phyloP scores from a whole-genome alignment of 306 rosid genomes.

The Hippophae rhamnoides region DNA sequence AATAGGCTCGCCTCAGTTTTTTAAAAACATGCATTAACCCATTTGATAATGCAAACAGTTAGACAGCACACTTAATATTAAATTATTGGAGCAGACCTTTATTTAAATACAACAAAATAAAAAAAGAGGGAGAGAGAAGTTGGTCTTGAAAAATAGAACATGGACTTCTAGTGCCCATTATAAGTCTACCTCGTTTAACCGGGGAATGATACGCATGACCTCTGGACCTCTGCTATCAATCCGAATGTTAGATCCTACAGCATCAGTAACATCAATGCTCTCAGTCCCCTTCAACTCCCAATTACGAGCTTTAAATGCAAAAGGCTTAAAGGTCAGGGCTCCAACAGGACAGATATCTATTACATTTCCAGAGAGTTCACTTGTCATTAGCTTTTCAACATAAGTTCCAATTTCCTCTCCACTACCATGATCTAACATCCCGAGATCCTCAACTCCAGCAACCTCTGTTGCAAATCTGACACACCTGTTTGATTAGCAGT shows the following conservation, averaged over 20 bases:
- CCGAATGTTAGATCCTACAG: conserved; percentile 94
- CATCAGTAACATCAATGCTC: conserved; percentile 94
- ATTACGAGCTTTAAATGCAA: conserved; percentile 95
- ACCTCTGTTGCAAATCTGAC: conserved; percentile 97
- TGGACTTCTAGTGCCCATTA: no score
- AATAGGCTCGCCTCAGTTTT: no score
- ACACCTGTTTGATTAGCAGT: conserved; percentile 49
- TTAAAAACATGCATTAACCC: no score
- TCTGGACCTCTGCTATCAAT: conserved; percentile 98
- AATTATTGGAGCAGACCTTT: no score
- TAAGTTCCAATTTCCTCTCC: conserved; percentile 99
- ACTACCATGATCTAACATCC: conserved; percentile 97
- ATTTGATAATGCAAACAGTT: no score
- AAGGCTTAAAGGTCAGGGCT: conserved; percentile 92
- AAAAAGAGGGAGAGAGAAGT: no score
- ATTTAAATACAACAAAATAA: no score
- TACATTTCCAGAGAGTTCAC: conserved; percentile 98
- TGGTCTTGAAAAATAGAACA: background rate
- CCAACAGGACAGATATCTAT: conserved; percentile 98
- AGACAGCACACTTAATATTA: no score
- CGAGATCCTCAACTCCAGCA: conserved; percentile 98
- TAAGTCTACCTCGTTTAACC: conserved; percentile 74
- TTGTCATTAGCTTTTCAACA: conserved; percentile 89
- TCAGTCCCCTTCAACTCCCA: conserved; percentile 98
- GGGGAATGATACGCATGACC: conserved; percentile 90